Evolutionary conservation across 495 filamentous ascomycete genomes (phyloP).

Genomic region (Penicillium ochrochloron): DNA sequence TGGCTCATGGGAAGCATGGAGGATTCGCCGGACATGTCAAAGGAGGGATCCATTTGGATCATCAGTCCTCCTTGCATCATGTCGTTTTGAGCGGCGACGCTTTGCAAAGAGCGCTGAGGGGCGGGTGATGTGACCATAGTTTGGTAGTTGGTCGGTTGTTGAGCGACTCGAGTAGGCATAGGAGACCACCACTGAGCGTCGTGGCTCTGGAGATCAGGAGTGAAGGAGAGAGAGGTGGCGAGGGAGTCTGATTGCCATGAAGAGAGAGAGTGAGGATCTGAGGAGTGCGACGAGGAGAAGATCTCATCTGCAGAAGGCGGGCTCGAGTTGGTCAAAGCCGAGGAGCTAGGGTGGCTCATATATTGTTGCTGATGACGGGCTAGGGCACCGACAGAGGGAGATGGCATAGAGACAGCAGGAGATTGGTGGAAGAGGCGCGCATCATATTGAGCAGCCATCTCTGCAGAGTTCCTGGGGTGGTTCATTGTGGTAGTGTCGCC

Average conservation of each 20-base stretch:
- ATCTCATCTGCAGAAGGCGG: constrained; percentile 49
- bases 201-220: constrained; percentile 45
- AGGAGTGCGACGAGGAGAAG: constrained; percentile 51
- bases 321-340: constrained; percentile 44
- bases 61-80: constrained; percentile 52
- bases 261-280: constrained; percentile 48
- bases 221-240: constrained; percentile 43
- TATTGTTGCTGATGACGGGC: constrained; percentile 44
- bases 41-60: constrained; percentile 51
- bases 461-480: constrained; percentile 36
- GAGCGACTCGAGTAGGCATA: constrained; percentile 43
- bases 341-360: constrained; percentile 40
- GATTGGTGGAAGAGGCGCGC: constrained; percentile 43
- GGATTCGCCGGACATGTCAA: constrained; percentile 40
- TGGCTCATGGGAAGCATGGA: constrained; percentile 34
- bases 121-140: constrained; percentile 40
- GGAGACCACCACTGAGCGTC: constrained; percentile 53
- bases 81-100: constrained; percentile 38
- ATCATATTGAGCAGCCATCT: constrained; percentile 45
- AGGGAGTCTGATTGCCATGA: constrained; percentile 54
- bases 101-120: constrained; percentile 40
- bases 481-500: constrained; percentile 29
- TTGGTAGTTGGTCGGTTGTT: constrained; percentile 45
- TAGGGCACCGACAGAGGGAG: constrained; percentile 36
- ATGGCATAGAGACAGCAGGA: constrained; percentile 46